These are phyloP conservation scores for Sporothrix schenckii DNA, from an alignment of 2,329 filamentous ascomycete species.

Conservation along the genomic window DNA sequence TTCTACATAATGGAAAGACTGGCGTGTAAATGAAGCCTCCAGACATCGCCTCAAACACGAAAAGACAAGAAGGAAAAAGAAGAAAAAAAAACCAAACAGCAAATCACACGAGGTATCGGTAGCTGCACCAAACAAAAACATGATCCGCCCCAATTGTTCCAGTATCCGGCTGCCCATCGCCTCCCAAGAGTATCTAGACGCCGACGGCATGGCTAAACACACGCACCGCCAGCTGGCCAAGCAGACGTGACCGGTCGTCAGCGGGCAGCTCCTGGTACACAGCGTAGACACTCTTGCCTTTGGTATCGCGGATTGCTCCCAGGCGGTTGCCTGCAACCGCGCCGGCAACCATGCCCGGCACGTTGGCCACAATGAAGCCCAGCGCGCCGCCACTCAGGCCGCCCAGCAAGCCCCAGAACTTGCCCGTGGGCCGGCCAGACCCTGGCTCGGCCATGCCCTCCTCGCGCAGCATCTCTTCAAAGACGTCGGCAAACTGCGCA, in stretches of 20 bases:
- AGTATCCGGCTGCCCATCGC: neutral
- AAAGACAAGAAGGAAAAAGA: neutral
- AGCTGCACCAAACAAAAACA: neutral
- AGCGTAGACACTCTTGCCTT: slow-evolving; percentile 91
- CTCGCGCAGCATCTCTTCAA: slow-evolving; percentile 89
- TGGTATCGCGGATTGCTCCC: slow-evolving; percentile 86
- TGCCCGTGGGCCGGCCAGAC: slow-evolving; percentile 62
- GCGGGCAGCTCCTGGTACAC: slow-evolving; percentile 90
- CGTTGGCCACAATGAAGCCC: slow-evolving; percentile 93
- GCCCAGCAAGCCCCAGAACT: slow-evolving; percentile 86
- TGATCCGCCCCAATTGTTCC: neutral
- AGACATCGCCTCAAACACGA: neutral
- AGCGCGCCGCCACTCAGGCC: slow-evolving; percentile 85
- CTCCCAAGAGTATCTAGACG: neutral
- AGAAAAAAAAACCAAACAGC: neutral
- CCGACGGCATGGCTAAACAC: slow-evolving; percentile 75
- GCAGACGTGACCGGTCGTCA: slow-evolving; percentile 74
- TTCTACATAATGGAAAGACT: slow-evolving; percentile 5
- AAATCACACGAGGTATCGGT: slow-evolving; percentile 6
- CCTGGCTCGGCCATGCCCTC: slow-evolving; percentile 77
- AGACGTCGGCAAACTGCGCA: slow-evolving; percentile 83
- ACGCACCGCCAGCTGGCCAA: slow-evolving; percentile 82
- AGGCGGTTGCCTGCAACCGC: slow-evolving; percentile 89
- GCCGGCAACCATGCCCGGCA: slow-evolving; percentile 84
- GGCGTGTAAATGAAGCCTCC: neutral